A percentile compares a stretch with the other conserved stretches of the same genome.
These are phyloP conservation scores for Pseudozyma tsukubaensis DNA, from an alignment of 1,284 basidiomycete genomes.

Conservation along the genomic window DNA sequence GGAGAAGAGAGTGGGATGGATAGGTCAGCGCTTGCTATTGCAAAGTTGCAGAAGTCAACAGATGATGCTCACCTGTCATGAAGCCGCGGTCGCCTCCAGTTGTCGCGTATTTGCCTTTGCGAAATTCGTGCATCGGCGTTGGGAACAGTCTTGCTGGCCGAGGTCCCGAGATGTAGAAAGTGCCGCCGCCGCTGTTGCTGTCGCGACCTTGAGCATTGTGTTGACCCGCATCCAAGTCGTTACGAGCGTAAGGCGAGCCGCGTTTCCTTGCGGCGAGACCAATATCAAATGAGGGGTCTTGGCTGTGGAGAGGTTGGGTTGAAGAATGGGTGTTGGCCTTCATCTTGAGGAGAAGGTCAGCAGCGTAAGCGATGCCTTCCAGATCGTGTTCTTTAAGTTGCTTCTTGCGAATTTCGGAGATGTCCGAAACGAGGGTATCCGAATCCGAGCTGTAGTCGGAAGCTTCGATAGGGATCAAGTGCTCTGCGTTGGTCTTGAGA, in stretches of 20 bases:
- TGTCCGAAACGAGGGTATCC: not conserved
- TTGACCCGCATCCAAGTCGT: not conserved
- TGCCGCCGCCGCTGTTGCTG: constrained; percentile 1
- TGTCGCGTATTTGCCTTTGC: constrained; percentile 46
- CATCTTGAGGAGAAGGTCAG: constrained; percentile 27
- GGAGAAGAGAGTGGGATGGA: not conserved
- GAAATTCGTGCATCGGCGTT: constrained; percentile 29
- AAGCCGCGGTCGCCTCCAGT: constrained; percentile 43
- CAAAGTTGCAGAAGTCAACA: not conserved
- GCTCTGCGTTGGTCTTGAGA: too few relatives aligned
- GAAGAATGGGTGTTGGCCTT: not conserved
- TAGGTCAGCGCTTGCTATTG: not conserved
- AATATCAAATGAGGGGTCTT: constrained; percentile 4
- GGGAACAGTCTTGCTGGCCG: constrained; percentile 35
- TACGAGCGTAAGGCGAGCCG: constrained; percentile 22
- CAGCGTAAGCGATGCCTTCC: constrained; percentile 40
- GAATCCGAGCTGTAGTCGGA: not conserved
- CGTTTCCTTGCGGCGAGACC: constrained; percentile 18
- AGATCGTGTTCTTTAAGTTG: constrained; percentile 14
- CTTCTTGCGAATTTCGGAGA: not conserved
- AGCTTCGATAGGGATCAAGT: not conserved
- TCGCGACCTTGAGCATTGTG: constrained; percentile 1
- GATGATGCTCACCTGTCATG: constrained; percentile 35
- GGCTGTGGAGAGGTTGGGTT: not conserved
- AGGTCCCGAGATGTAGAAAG: constrained; percentile 34